phyloP scores from a whole-genome alignment of 768 basidiomycete genomes.

The Zangia roseola region DNA sequence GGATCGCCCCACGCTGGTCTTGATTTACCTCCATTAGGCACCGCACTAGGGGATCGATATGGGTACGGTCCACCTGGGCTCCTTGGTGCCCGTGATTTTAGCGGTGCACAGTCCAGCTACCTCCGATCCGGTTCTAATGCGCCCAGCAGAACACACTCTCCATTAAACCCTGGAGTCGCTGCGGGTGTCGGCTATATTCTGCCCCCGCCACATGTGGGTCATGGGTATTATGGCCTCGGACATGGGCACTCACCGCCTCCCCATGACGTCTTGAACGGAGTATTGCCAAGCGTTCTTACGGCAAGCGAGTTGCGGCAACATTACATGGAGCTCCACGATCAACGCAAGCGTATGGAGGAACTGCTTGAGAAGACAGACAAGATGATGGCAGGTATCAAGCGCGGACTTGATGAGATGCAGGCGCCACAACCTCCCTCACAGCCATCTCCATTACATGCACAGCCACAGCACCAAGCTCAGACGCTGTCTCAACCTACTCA shows the following conservation, averaged over 20 bases:
- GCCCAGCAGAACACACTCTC: slow-evolving; percentile 74
- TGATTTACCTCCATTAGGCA: slow-evolving; percentile 60
- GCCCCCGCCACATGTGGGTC: slow-evolving; percentile 38
- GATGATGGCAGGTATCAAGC: slow-evolving; percentile 68
- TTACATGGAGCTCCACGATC: slow-evolving; percentile 60
- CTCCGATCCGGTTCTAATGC: slow-evolving; percentile 63
- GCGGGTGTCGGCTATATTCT: slow-evolving; percentile 42
- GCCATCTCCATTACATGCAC: slow-evolving; percentile 20
- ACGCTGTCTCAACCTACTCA: slow-evolving; percentile 22
- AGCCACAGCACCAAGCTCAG: slow-evolving; percentile 25
- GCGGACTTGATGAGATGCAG: slow-evolving; percentile 76
- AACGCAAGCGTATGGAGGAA: slow-evolving; percentile 66
- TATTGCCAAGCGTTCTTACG: slow-evolving; percentile 39
- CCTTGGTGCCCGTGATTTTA: slow-evolving; percentile 31
- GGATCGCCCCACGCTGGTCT: slow-evolving; percentile 46
- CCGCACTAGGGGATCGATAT: slow-evolving; percentile 38
- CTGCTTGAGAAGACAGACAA: slow-evolving; percentile 73
- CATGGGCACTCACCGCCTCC: slow-evolving; percentile 37
- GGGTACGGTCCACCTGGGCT: slow-evolving; percentile 38
- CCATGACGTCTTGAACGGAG: slow-evolving; percentile 32
- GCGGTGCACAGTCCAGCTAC: slow-evolving; percentile 52
- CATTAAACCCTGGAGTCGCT: slow-evolving; percentile 49
- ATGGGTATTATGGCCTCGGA: slow-evolving; percentile 39
- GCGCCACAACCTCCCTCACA: slow-evolving; percentile 30
- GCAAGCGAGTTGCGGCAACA: slow-evolving; percentile 68